Evolutionary conservation across 164 flowering plant genomes (phyloP), one percentile per base, ranked within the genome.

Genomic region (Akebia trifoliata): DNA sequence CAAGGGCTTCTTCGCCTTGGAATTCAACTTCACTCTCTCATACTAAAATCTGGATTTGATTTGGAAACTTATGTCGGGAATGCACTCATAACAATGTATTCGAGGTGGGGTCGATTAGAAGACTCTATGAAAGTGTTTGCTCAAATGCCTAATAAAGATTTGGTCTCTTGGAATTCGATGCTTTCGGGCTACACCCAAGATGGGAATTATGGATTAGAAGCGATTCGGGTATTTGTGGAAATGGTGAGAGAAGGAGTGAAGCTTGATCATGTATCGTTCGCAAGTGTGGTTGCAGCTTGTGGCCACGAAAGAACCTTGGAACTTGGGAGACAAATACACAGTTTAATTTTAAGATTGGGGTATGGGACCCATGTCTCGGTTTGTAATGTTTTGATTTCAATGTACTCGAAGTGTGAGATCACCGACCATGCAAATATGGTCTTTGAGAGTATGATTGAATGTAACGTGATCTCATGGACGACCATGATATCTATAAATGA

Each of bases 381-480:
- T 26, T 69, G 87, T 32, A 93, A 90, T 75, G 83, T 81, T 59
- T 60, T 93, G 66, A 81, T 93, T 12, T 80, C 96, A 5, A 67
- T 74, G 64, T 93, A 93, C 66, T 69, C 80, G 0, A 93, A 86
- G 59, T 81, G 88, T 67, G 82, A 74, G 31, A 49, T 46, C 0
- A n/a, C 42, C 38, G 72, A 72, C 56, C 78, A 78, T 60, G 85
- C 87, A 35, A 64, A 72, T 17, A 28, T 50, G 70, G 93, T 87
- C 4, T 93, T 90, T 61, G 57, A 66, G 44, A 64, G 66, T 61
- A 87, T 86, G 79, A 20, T 28, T 24, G 86, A 77, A 8, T 79
- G 82, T 7, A 81, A 93, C 73, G 95, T 90, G 14, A 64, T 93
- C 8, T 87, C 99, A 0, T 93, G 97, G 97, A 93, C 96, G 1